Conservation (phyloP, 257 asterid genomes). For the Solanum pinnatisectum region DNA sequence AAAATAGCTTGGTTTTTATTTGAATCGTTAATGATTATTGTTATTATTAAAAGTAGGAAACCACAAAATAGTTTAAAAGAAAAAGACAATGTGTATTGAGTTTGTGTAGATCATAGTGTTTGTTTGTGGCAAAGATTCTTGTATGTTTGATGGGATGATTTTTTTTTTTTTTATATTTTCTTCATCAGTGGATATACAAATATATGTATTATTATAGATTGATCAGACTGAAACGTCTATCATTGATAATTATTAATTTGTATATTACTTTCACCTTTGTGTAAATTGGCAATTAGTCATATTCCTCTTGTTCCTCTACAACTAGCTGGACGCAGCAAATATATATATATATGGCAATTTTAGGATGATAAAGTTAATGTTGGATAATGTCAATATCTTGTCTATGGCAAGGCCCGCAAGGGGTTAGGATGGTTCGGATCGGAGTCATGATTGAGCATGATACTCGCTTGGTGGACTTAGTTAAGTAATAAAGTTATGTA, state of each 20-base stretch:
- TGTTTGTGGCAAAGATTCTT: background rate
- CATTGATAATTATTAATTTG: background rate
- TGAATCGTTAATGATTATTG: slow-evolving; percentile 2
- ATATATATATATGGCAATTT: too few relatives aligned
- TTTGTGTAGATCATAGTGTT: background rate
- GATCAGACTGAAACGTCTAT: background rate
- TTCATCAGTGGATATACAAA: background rate
- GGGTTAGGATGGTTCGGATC: too few relatives aligned
- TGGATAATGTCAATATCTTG: too few relatives aligned
- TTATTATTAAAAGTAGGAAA: background rate
- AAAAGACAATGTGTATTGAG: background rate
- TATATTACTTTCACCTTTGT: background rate
- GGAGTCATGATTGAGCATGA: too few relatives aligned
- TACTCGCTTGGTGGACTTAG: too few relatives aligned
- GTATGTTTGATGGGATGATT: background rate
- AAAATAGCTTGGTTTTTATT: slow-evolving; percentile 25
- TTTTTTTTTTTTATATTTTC: background rate
- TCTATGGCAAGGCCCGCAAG: too few relatives aligned
- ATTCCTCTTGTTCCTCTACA: background rate
- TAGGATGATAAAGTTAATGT: too few relatives aligned
- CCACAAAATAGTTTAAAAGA: background rate
- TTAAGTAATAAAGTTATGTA: too few relatives aligned
- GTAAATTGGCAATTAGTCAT: background rate
- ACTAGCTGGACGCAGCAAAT: background rate
- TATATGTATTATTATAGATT: background rate